Evolutionary conservation across 1,284 basidiomycete genomes (phyloP).

Genomic region (Fomes fomentarius): DNA sequence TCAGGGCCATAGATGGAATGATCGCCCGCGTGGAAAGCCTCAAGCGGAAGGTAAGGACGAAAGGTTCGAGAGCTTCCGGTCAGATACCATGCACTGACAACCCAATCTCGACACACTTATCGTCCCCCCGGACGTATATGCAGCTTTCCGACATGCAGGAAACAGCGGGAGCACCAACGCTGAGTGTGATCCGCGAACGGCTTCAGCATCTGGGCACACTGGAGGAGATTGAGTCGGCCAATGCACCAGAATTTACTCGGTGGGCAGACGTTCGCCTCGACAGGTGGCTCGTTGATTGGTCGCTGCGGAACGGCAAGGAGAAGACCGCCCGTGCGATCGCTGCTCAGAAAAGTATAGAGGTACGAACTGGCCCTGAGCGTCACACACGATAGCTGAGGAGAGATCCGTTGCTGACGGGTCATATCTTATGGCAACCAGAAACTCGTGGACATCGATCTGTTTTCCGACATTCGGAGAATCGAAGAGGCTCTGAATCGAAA

Average conservation of each 20-base stretch:
- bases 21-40: slow-evolving; percentile 74
- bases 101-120: slow-evolving; percentile 3
- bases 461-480: slow-evolving; percentile 85
- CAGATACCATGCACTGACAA: slow-evolving; percentile 1
- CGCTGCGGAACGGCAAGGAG: slow-evolving; percentile 75
- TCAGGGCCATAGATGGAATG: slow-evolving; percentile 73
- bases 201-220: slow-evolving; percentile 68
- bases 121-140: slow-evolving; percentile 1
- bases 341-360: slow-evolving; percentile 73
- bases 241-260: slow-evolving; percentile 61
- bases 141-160: slow-evolving; percentile 71
- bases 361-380: slow-evolving; percentile 34
- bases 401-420: not conserved
- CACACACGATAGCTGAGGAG: not conserved
- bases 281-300: slow-evolving; percentile 93
- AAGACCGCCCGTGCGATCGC: slow-evolving; percentile 72
- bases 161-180: slow-evolving; percentile 64
- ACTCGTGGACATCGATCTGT: slow-evolving; percentile 90
- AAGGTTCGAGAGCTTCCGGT: no score
- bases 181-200: slow-evolving; percentile 73
- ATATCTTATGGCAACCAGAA: slow-evolving; percentile 46
- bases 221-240: slow-evolving; percentile 56
- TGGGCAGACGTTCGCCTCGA: slow-evolving; percentile 86
- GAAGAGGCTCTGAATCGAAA: slow-evolving; percentile 78
- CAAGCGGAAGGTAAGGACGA: slow-evolving; percentile 83